A percentile compares a stretch with the other conserved stretches of the same genome.
Evolutionary conservation across 805 yeast species (phyloP).

Genomic region (Saturnispora diversa): DNA sequence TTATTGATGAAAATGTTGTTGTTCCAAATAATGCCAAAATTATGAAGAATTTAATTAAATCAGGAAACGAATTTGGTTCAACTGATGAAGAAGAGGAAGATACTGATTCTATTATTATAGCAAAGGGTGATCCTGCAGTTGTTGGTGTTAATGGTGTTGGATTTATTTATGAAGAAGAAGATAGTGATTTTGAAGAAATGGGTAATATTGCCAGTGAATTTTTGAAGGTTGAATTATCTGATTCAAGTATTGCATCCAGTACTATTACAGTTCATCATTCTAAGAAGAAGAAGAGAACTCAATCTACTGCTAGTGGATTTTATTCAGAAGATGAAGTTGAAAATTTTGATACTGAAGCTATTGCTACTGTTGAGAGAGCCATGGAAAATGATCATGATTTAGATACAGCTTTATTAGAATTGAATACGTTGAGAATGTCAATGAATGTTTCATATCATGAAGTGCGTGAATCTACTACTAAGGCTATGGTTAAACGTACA

Average conservation of each 20-base stretch:
- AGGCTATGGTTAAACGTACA: slow-evolving; percentile 62
- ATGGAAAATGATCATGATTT: slow-evolving; percentile 86
- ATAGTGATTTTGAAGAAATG: slow-evolving; percentile 35
- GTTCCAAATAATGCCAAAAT: slow-evolving; percentile 47
- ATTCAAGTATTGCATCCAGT: slow-evolving; percentile 45
- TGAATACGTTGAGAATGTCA: slow-evolving; percentile 94
- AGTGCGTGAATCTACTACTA: slow-evolving; percentile 73
- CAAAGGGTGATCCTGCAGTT: slow-evolving; percentile 24
- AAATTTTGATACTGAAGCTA: slow-evolving; percentile 82
- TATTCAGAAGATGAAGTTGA: slow-evolving; percentile 43
- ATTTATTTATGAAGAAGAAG: slow-evolving; percentile 42
- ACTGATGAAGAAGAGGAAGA: slow-evolving; percentile 22
- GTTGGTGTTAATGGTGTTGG: slow-evolving; percentile 48
- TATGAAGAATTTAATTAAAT: slow-evolving; percentile 38
- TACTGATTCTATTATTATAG: slow-evolving; percentile 14
- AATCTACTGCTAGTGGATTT: slow-evolving; percentile 29
- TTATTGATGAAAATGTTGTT: slow-evolving; percentile 45
- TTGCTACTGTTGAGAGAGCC: slow-evolving; percentile 87
- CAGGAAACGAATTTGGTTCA: slow-evolving; percentile 10
- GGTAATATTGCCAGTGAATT: slow-evolving; percentile 37
- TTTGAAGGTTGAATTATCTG: slow-evolving; percentile 40
- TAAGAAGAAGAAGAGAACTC: slow-evolving; percentile 34
- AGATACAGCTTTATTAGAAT: slow-evolving; percentile 86
- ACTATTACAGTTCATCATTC: slow-evolving; percentile 29
- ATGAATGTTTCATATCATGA: slow-evolving; percentile 94